Evolutionary conservation across 1,139 yeast species (phyloP).

Genomic region (Kodamaea arcana): DNA sequence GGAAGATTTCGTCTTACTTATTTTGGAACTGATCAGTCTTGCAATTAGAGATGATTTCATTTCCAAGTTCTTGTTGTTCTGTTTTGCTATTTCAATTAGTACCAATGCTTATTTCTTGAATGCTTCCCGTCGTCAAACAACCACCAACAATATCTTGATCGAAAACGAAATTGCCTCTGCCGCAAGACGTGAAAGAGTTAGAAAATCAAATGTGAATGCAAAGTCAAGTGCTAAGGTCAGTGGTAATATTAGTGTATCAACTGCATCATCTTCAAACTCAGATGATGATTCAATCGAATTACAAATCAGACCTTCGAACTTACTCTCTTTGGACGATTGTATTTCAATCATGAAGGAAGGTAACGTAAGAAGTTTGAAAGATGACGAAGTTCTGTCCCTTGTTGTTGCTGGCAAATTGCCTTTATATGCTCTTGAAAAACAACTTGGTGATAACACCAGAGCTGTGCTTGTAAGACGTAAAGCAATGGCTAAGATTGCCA

Average conservation of each 20-base stretch:
- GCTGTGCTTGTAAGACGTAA: conserved; percentile 93
- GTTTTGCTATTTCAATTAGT: conserved; percentile 70
- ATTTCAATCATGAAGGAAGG: conserved; percentile 66
- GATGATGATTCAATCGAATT: conserved; percentile 19
- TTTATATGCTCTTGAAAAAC: conserved; percentile 89
- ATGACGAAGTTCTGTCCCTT: conserved; percentile 71
- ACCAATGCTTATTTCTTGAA: conserved; percentile 81
- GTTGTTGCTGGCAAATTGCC: conserved; percentile 80
- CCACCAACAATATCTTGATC: conserved; percentile 41
- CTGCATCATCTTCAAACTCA: conserved; percentile 6
- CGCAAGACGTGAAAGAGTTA: conserved; percentile 19
- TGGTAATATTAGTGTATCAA: conserved; percentile 1
- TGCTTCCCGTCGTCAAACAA: conserved; percentile 60
- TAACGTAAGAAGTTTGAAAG: conserved; percentile 55
- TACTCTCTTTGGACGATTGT: conserved; percentile 57
- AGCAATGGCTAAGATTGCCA: conserved; percentile 78
- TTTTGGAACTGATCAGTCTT: conserved; percentile 55
- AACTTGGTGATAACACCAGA: conserved; percentile 78
- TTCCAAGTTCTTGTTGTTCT: conserved; percentile 71
- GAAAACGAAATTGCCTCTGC: conserved; percentile 30
- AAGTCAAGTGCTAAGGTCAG: conserved; percentile 3
- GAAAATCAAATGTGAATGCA: too few species aligned
- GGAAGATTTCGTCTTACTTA: conserved; percentile 58
- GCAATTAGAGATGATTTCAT: conserved; percentile 83
- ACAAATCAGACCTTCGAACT: conserved; percentile 22